phyloP scores from a whole-genome alignment of 176 grass and related monocot species.

The Oryza australiensis region DNA sequence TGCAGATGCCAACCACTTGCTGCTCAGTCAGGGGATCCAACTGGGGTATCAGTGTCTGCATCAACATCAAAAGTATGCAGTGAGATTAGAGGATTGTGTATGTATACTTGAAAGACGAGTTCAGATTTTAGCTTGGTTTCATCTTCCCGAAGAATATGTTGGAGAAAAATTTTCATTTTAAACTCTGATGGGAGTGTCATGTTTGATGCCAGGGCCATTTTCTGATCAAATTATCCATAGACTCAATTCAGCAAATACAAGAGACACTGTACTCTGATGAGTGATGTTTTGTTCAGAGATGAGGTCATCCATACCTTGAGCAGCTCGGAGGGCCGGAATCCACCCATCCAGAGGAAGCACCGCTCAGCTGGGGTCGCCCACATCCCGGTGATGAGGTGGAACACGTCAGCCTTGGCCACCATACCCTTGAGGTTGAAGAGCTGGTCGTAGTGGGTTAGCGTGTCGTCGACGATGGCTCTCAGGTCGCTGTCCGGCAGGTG shows the following conservation, averaged over 20 bases:
- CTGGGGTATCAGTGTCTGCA: constrained; percentile 66
- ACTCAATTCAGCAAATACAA: neutral
- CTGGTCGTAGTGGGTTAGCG: constrained; percentile 62
- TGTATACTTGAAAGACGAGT: neutral
- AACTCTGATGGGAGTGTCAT: neutral
- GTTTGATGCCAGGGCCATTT: neutral
- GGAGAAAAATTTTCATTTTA: neutral
- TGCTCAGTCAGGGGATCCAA: constrained; percentile 90
- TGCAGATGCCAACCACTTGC: constrained; percentile 72
- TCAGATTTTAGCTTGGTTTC: neutral
- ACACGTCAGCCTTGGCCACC: constrained; percentile 61
- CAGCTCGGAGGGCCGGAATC: constrained; percentile 87
- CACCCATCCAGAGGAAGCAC: constrained; percentile 93
- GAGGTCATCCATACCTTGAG: constrained; percentile 57
- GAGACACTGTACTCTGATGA: neutral
- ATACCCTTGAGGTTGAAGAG: constrained; percentile 65
- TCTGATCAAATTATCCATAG: neutral
- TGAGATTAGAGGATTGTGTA: constrained; percentile 13
- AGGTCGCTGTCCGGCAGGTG: constrained; percentile 64
- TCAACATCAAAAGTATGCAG: constrained; percentile 1
- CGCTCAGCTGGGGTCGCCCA: constrained; percentile 71
- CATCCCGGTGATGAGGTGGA: constrained; percentile 80
- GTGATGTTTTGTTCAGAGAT: neutral
- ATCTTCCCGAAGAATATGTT: neutral
- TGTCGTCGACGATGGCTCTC: constrained; percentile 60